These are phyloP conservation scores for Babesia bigemina DNA, from an alignment of 169 alveolate species.

Conservation along the genomic window DNA sequence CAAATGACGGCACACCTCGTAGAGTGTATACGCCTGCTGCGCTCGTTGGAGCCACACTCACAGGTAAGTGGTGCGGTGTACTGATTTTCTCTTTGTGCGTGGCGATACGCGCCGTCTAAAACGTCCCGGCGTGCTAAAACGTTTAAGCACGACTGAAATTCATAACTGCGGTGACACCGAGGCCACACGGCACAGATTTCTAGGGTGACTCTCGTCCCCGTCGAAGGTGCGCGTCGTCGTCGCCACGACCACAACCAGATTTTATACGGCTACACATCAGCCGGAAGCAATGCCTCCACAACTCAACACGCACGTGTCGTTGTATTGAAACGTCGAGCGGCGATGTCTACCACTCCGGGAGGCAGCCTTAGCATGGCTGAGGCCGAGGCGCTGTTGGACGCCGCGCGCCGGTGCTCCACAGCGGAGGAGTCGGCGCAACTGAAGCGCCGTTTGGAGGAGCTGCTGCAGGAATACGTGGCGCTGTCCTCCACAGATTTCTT, in stretches of 20 bases:
- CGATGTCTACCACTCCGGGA: neutral
- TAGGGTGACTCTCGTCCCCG: no score
- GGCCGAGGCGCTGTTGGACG: conserved; percentile 37
- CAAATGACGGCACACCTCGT: conserved; percentile 1
- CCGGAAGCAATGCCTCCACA: no score
- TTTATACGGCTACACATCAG: no score
- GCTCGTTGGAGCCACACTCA: neutral
- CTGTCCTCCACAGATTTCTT: neutral
- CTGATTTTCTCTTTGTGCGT: neutral
- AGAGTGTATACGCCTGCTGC: neutral
- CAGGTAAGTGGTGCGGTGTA: neutral
- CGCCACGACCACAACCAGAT: no score
- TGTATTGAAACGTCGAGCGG: no score
- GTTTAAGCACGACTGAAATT: neutral
- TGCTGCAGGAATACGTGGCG: conserved; percentile 29
- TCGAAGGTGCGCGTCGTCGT: no score
- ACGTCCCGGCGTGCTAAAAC: no score
- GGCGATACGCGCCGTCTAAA: neutral
- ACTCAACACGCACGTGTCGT: no score
- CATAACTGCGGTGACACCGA: neutral
- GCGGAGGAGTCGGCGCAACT: conserved; percentile 13
- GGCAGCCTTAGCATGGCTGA: conserved; percentile 22
- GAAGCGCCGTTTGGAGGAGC: neutral
- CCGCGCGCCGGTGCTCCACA: neutral
- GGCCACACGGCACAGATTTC: neutral